A percentile compares a stretch with the other conserved stretches of the same genome.
Conservation (phyloP, 1,139 yeast genomes). For the Debaryomyces nepalensis region DNA sequence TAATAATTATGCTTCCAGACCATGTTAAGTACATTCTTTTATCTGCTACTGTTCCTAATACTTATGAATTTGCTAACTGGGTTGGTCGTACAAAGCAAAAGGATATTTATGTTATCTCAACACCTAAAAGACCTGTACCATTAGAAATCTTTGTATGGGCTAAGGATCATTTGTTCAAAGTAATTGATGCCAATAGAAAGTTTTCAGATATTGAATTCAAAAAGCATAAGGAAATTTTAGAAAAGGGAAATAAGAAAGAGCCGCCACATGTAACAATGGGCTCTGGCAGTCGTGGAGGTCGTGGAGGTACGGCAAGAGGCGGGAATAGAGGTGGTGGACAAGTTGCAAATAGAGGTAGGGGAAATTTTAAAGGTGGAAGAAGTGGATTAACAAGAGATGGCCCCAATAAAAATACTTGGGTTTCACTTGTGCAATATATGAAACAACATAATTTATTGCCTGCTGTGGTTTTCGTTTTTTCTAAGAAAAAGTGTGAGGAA, state of each 20-base stretch:
- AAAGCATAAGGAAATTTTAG: constrained; percentile 60
- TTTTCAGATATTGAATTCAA: constrained; percentile 69
- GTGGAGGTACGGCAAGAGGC: constrained; percentile 51
- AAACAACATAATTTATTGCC: constrained; percentile 74
- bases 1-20: constrained; percentile 93
- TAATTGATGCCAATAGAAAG: constrained; percentile 72
- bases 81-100: constrained; percentile 95
- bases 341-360: constrained; percentile 30
- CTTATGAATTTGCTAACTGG: constrained; percentile 98
- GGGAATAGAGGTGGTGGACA: constrained; percentile 38
- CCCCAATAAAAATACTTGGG: constrained; percentile 82
- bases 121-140: constrained; percentile 96
- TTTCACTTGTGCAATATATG: constrained; percentile 72
- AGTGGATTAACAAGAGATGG: constrained; percentile 58
- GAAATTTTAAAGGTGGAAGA: constrained; percentile 30
- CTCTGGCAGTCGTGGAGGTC: constrained; percentile 48
- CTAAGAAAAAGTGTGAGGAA: constrained; percentile 91
- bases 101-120: constrained; percentile 92
- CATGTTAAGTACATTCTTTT: constrained; percentile 86
- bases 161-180: constrained; percentile 62
- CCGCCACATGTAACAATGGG: constrained; percentile 47
- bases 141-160: constrained; percentile 87
- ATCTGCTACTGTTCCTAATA: constrained; percentile 97
- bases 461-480: constrained; percentile 90
- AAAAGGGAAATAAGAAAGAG: constrained; percentile 38